Percentiles rank a stretch among this genome's conserved stretches.
phyloP scores from a whole-genome alignment of 2,329 filamentous ascomycete species.

The Pseudocercospora pini-densiflorae region DNA sequence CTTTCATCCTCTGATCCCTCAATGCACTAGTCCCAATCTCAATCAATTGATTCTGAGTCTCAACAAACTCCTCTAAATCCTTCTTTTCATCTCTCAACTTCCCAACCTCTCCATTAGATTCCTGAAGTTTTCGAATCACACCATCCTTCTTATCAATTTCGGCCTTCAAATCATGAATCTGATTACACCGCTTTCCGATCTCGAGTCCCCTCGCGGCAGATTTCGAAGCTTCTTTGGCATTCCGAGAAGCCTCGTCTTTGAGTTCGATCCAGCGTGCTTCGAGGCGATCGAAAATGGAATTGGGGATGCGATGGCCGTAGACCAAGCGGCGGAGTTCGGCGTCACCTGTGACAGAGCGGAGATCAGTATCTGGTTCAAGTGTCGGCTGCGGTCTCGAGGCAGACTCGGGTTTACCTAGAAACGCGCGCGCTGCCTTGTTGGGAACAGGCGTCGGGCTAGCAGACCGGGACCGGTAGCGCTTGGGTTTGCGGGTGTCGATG shows the following conservation, averaged over 20 bases:
- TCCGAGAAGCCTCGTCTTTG: neutral
- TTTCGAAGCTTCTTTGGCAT: neutral
- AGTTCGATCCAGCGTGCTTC: neutral
- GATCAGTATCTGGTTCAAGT: neutral
- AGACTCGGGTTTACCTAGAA: neutral
- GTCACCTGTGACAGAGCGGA: neutral
- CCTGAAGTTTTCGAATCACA: neutral
- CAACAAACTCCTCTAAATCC: conserved; percentile 4
- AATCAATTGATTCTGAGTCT: conserved; percentile 11
- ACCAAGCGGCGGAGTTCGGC: conserved; percentile 1
- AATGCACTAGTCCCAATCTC: conserved; percentile 13
- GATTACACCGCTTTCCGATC: conserved; percentile 16
- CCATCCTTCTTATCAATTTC: neutral
- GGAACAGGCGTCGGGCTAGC: neutral
- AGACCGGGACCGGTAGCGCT: neutral
- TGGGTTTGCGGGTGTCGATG: conserved; percentile 6
- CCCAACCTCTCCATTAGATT: neutral
- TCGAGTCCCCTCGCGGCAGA: conserved; percentile 9
- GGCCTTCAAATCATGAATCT: conserved; percentile 3
- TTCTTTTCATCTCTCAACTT: conserved; percentile 16
- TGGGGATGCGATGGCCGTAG: neutral
- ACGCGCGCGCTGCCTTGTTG: neutral
- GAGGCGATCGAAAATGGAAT: neutral
- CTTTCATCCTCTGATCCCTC: conserved; percentile 16
- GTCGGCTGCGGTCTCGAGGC: neutral